Evolutionary conservation across 2,329 filamentous ascomycete genomes (phyloP).

Genomic region (Spiromastix sp.): DNA sequence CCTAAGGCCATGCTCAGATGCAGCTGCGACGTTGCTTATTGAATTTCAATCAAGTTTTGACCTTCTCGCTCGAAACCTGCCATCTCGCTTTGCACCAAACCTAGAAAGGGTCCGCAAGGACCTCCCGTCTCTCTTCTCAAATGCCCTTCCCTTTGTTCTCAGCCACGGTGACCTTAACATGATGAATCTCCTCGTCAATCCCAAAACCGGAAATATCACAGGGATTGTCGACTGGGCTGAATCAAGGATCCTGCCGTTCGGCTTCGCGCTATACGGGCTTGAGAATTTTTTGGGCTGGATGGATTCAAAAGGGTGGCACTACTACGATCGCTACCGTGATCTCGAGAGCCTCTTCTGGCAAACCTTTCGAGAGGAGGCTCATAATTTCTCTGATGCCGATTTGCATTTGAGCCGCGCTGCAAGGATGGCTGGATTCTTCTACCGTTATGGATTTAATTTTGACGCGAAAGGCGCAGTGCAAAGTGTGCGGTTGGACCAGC

Average conservation of each 20-base stretch:
- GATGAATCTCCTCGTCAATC: slow-evolving; percentile 4
- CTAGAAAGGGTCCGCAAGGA: neutral
- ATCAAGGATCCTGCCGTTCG: slow-evolving; percentile 15
- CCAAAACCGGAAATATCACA: slow-evolving; percentile 12
- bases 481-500: too few relatives aligned
- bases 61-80: neutral
- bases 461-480: too few relatives aligned
- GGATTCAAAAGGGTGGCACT: slow-evolving; percentile 7
- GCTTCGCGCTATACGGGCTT: slow-evolving; percentile 18
- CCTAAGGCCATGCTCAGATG: neutral
- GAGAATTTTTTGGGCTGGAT: slow-evolving; percentile 11
- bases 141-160: slow-evolving; percentile 3
- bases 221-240: slow-evolving; percentile 17
- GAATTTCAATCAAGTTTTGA: neutral
- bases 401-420: neutral
- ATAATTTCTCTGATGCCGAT: neutral
- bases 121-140: neutral
- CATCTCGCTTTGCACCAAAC: neutral
- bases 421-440: neutral
- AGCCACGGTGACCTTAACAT: slow-evolving; percentile 4
- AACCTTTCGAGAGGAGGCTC: neutral
- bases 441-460: too few relatives aligned
- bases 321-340: neutral
- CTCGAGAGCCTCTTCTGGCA: neutral
- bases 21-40: neutral